Base-by-base conservation (phyloP, 495 filamentous ascomycete species). In the Parachaetomium inaequale region DNA sequence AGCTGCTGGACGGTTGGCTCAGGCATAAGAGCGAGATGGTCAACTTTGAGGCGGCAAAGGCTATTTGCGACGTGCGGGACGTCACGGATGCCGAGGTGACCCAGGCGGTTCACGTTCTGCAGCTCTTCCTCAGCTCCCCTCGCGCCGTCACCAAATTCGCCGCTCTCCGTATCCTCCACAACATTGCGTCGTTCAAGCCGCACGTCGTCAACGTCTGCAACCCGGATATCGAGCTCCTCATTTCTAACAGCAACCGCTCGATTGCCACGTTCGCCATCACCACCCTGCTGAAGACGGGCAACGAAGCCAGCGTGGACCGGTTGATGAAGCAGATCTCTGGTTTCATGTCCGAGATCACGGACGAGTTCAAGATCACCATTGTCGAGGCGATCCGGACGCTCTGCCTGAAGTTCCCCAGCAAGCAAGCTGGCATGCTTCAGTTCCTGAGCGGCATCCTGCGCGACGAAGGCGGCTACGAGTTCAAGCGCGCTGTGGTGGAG, bases 11-110 rank as follows among this genome's bases (percentile, higher is more conserved):
- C 76, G 91, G 93, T 68, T 96, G 92, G 93, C 83, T 96, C 70
- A 85, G 94, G 73, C 93, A 99, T 75, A 99, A 99, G 85, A 92
- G 92, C 71, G 94, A 99, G 71, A 98, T 99, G 95, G 95, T 98
- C 74, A 99, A 97, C 77, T 98, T 99, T 68, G 94, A 99, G 78
- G 94, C 94, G 55, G 95, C 94, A 25, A 98, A 98, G 81, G 91
- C 93, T 23, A 96, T 99, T 72, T 95, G 92, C 75, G 89, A 93
- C 68, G 87, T 98, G 82, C 85, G 86, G 53, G 92, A 98, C 75
- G 89, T 97, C 42, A 91, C 89, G 42, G 95, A 99, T 69, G 87
- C 85, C 46, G 94, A 99, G 73, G 89, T 93, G 31, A 85, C 88
- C 3, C 93, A 97, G 73, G 92, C 95, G 46, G 91, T 98, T 55